These are phyloP conservation scores for Chytriomyces sp. DNA, from an alignment of 192 early-diverging fungal genomes.

Conservation along the genomic window DNA sequence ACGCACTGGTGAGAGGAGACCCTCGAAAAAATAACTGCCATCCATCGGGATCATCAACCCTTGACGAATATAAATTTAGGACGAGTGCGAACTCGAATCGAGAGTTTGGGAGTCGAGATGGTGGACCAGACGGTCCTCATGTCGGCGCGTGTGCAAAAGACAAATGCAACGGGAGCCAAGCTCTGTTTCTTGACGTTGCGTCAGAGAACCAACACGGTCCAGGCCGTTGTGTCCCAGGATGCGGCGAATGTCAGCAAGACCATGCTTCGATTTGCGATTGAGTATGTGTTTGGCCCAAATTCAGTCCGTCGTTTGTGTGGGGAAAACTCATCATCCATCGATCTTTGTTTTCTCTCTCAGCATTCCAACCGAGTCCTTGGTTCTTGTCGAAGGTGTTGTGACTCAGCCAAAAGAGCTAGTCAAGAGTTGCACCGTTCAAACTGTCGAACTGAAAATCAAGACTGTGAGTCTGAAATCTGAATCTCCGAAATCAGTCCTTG, in stretches of 20 bases:
- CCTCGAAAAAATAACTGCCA: neutral
- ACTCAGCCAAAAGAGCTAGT: slow-evolving; percentile 80
- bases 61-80: slow-evolving; percentile 45
- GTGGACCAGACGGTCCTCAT: slow-evolving; percentile 80
- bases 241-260: slow-evolving; percentile 84
- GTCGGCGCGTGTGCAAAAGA: slow-evolving; percentile 90
- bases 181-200: slow-evolving; percentile 92
- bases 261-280: slow-evolving; percentile 89
- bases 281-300: slow-evolving; percentile 43
- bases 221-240: slow-evolving; percentile 80
- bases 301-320: too few species aligned
- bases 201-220: slow-evolving; percentile 85
- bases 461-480: slow-evolving; percentile 54
- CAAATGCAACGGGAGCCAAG: slow-evolving; percentile 81
- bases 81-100: slow-evolving; percentile 67
- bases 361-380: slow-evolving; percentile 87
- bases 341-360: slow-evolving; percentile 42
- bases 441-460: slow-evolving; percentile 86
- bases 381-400: slow-evolving; percentile 82
- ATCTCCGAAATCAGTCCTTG: slow-evolving; percentile 10
- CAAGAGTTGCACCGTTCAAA: slow-evolving; percentile 89
- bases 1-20: slow-evolving; percentile 68
- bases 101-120: slow-evolving; percentile 63
- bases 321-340: neutral
- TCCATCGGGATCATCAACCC: neutral